Evolutionary conservation across 257 asterid genomes (phyloP), one percentile per base, ranked within the genome.

Genomic region (Lycium barbarum): DNA sequence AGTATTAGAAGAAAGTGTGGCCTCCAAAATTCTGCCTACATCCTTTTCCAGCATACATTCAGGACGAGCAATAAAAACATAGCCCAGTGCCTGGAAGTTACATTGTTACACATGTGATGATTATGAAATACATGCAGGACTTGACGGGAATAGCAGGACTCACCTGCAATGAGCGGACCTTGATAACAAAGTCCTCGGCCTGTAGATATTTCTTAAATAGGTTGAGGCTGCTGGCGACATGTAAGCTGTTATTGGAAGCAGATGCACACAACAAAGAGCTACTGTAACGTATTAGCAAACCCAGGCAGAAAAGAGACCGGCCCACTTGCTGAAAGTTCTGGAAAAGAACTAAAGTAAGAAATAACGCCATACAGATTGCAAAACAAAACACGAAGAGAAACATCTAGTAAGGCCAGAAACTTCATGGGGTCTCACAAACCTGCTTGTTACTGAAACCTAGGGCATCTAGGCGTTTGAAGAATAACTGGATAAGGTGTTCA

Each of bases 241-340:
- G 96, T 80, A 91, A 85, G 89, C 70, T 91, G 83, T 91, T 94
- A 84, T 88, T 81, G 92, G 76, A 91, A 87, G 89, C 88, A 79
- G 90, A 89, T 68, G 91, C 88, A 88, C 86, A 84, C 89, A 92
- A 84, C 86, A 93, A 85, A 78, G 95, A 84, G 88, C 92, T 91
- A 72, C 99, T 97, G 86, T 97, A 95, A 70, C 98, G 98, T 84
- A 97, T 92, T 89, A 97, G 92, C 93, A 97, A 88, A 88, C 99
- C 99, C 90, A 97, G 91, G 90, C 99, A 97, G 90, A 97, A 97
- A 86, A 95, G 98, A 85, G 98, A 97, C 47, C 98, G 93, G 53
- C 98, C 98, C 80, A 97, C 94, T 93, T 94, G 99, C 98, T 97
- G 94, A 85, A 87, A 90, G 79, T 82, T 38, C 66, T 76, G 83